These are phyloP conservation scores for Euclidium syriacum DNA, from an alignment of 345 rosid species.

Conservation along the genomic window DNA sequence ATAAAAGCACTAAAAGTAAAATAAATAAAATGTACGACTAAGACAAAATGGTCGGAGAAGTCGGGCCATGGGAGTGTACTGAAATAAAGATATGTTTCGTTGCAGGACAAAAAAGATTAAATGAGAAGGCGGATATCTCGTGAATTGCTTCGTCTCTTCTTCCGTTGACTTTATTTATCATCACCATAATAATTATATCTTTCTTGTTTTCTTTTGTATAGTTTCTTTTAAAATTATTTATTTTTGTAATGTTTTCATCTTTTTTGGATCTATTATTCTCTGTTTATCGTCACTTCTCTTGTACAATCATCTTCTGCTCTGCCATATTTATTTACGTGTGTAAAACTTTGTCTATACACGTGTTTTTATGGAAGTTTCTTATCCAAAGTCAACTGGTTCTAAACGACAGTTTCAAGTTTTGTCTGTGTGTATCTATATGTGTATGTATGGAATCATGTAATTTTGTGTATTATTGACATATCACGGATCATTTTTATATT, in stretches of 20 bases:
- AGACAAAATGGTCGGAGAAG: constrained; percentile 28
- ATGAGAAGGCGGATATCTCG: constrained; percentile 27
- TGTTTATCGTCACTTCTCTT: constrained; percentile 25
- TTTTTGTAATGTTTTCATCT: neutral
- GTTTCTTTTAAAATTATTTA: neutral
- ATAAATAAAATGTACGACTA: neutral
- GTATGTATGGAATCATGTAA: neutral
- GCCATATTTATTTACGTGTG: constrained; percentile 21
- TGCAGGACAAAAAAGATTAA: constrained; percentile 19
- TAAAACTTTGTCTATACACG: constrained; percentile 18
- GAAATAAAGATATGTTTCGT: constrained; percentile 27
- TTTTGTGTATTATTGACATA: constrained; percentile 20
- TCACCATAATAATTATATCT: neutral
- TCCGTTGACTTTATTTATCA: constrained; percentile 29
- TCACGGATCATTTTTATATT: constrained; percentile 8
- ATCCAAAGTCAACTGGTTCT: constrained; percentile 23
- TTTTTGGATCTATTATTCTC: constrained; percentile 27
- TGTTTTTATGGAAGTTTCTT: constrained; percentile 29
- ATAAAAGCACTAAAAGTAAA: neutral
- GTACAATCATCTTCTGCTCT: constrained; percentile 20
- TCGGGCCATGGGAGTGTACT: constrained; percentile 24
- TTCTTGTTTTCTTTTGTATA: neutral
- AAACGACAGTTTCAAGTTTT: constrained; percentile 22
- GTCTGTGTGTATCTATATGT: neutral
- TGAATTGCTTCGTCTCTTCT: constrained; percentile 32